Base-by-base conservation (phyloP, 352 stramenopile genomes). In the Chrysophaeum taylorii region DNA sequence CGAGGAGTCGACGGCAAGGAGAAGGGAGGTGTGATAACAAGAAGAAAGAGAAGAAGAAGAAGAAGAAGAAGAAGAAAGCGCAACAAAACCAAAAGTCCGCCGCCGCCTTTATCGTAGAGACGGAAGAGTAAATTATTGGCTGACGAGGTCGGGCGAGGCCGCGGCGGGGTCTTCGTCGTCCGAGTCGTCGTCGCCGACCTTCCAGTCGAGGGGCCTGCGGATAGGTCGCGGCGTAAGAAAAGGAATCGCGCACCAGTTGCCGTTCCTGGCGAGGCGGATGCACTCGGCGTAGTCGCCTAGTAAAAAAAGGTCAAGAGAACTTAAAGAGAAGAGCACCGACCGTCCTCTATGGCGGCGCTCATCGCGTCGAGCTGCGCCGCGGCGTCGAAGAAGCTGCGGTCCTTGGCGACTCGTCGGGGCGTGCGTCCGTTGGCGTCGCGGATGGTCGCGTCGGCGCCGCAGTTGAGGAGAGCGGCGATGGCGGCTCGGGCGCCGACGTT, bases 211-310 rank as follows among this genome's bases (percentile, higher is more conserved):
- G 57, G 57, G 57, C n/a, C n/a, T n/a, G n/a, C n/a, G n/a, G n/a
- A n/a, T n/a, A n/a, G n/a, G n/a, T n/a, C n/a, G n/a, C n/a, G n/a
- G n/a, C n/a, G n/a, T n/a, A n/a, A n/a, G n/a, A n/a, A n/a, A n/a
- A n/a, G n/a, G n/a, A n/a, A n/a, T n/a, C n/a, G n/a, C n/a, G n/a
- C n/a, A n/a, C 57, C 57, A 66, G 57, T 66, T 66, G 57, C 57
- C 57, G 57, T 66, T 66, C 33, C 57, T 31, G 12, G 27, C 31
- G 33, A 66, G 57, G 31, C 57, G 31, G 57, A 66, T 66, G 57
- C 57, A 66, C 57, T 66, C 57, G 31, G 57, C 57, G 57, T 35
- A 66, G 57, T 66, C 57, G 57, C 57, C n/a, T n/a, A n/a, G n/a
- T n/a, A n/a, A n/a, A n/a, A n/a, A n/a, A n/a, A n/a, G n/a, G n/a